A percentile compares a stretch with the other conserved stretches of the same genome.
These are phyloP conservation scores for Scheffersomyces coipomensis DNA, from an alignment of 805 yeast genomes.

Conservation along the genomic window DNA sequence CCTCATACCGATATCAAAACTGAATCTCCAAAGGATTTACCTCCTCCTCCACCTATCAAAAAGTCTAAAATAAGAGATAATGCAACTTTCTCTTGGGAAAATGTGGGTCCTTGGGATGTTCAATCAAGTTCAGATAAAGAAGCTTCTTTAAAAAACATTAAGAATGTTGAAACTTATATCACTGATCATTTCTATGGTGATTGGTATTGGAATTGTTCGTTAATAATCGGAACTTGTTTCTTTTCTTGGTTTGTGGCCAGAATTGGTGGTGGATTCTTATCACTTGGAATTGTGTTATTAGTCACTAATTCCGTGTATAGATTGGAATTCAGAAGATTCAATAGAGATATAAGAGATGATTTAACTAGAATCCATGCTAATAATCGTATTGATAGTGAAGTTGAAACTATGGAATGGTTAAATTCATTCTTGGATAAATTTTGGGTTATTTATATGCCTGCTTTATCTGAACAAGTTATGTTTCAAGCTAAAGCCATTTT, in stretches of 20 bases:
- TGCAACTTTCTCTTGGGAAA: conserved; percentile 40
- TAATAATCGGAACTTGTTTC: conserved; percentile 68
- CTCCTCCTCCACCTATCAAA: conserved; percentile 3
- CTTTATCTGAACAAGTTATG: conserved; percentile 71
- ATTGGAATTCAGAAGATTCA: conserved; percentile 72
- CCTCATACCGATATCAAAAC: conserved; percentile 3
- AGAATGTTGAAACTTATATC: conserved; percentile 55
- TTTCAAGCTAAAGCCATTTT: conserved; percentile 65
- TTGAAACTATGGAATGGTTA: conserved; percentile 81
- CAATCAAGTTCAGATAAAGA: conserved; percentile 19
- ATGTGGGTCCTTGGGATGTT: conserved; percentile 36
- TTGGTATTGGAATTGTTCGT: conserved; percentile 65
- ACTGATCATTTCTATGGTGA: conserved; percentile 70
- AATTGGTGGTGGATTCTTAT: conserved; percentile 62
- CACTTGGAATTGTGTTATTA: conserved; percentile 57
- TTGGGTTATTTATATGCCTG: conserved; percentile 90
- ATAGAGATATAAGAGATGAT: conserved; percentile 73
- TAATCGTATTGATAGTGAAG: conserved; percentile 58
- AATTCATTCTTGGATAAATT: conserved; percentile 75
- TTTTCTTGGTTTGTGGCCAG: conserved; percentile 69
- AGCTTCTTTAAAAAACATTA: conserved; percentile 20
- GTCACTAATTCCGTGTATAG: conserved; percentile 67
- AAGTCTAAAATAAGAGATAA: conserved; percentile 23
- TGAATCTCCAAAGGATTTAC: conserved; percentile 2
- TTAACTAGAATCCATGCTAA: conserved; percentile 63